These are phyloP conservation scores for Grosmannia clavigera DNA, from an alignment of 2,329 filamentous ascomycete species.

Conservation along the genomic window DNA sequence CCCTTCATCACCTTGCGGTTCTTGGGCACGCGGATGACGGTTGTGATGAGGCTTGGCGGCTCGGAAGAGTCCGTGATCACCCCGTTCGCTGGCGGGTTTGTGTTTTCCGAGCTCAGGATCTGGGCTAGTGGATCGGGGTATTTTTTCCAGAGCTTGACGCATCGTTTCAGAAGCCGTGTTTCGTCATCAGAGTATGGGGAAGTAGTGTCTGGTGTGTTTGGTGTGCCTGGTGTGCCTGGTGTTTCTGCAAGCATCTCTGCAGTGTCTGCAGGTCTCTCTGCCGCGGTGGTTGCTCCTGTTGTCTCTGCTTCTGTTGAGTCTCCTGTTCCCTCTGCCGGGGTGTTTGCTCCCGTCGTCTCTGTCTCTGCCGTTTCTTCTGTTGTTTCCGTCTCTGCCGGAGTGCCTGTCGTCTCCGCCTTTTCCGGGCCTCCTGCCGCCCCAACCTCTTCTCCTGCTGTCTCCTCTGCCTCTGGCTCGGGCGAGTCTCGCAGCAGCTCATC, in stretches of 20 bases:
- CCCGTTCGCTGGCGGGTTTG: conserved; percentile 56
- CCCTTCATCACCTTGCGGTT: conserved; percentile 73
- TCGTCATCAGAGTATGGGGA: conserved; percentile 35
- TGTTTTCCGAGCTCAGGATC: conserved; percentile 48
- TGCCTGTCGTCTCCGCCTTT: background rate
- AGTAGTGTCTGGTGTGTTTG: conserved; percentile 11
- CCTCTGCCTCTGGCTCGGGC: conserved; percentile 17
- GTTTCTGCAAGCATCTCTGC: conserved; percentile 10
- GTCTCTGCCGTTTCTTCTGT: background rate
- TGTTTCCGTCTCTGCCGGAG: background rate
- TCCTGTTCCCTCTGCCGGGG: background rate
- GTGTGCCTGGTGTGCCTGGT: background rate
- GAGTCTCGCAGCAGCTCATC: conserved; percentile 47
- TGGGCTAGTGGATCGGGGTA: conserved; percentile 43
- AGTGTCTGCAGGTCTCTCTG: background rate
- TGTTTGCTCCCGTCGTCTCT: background rate
- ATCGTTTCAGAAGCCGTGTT: conserved; percentile 36
- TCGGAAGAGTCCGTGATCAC: conserved; percentile 31
- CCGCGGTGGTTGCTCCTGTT: background rate
- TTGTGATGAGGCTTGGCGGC: conserved; percentile 58
- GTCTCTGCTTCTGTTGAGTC: background rate
- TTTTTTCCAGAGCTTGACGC: conserved; percentile 52
- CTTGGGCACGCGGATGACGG: conserved; percentile 66
- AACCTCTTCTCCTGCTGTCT: background rate
- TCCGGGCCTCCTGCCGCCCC: background rate